Conservation (phyloP, 2,329 filamentous ascomycete species). For the Aspergillus texensis region DNA sequence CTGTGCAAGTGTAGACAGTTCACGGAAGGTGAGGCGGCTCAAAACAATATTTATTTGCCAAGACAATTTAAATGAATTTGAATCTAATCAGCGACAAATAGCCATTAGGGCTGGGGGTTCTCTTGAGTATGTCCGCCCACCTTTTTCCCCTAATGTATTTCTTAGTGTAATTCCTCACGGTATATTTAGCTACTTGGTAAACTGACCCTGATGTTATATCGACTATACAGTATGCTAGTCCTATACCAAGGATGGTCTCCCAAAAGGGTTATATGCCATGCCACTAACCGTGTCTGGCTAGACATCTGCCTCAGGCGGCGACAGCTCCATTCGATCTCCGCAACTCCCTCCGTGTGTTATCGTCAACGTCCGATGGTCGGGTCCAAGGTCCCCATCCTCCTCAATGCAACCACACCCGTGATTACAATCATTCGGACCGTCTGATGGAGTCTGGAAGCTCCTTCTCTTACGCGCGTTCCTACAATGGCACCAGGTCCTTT, state of each 20-base stretch:
- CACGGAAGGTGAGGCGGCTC: neutral
- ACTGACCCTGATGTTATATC: neutral
- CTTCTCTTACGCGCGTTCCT: slow-evolving; percentile 9
- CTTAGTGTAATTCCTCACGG: neutral
- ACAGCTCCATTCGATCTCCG: slow-evolving; percentile 9
- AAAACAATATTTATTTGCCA: neutral
- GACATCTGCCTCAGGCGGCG: slow-evolving; percentile 14
- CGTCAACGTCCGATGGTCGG: slow-evolving; percentile 8
- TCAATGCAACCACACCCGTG: slow-evolving; percentile 18
- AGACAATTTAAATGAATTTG: neutral
- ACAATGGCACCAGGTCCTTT: slow-evolving; percentile 34
- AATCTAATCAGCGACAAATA: neutral
- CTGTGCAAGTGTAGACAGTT: neutral
- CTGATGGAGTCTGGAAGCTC: slow-evolving; percentile 27
- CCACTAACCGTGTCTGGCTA: slow-evolving; percentile 15
- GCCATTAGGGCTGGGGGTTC: neutral
- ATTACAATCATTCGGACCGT: slow-evolving; percentile 11
- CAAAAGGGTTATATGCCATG: slow-evolving; percentile 5
- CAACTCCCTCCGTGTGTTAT: slow-evolving; percentile 4
- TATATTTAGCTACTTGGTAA: neutral
- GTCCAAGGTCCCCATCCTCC: slow-evolving; percentile 7
- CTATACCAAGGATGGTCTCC: neutral
- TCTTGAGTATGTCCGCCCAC: neutral
- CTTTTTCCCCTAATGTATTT: neutral
- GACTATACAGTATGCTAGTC: too few relatives aligned